Base-by-base conservation (phyloP, 441 rosid genomes). In the Erodium chrysanthum region DNA sequence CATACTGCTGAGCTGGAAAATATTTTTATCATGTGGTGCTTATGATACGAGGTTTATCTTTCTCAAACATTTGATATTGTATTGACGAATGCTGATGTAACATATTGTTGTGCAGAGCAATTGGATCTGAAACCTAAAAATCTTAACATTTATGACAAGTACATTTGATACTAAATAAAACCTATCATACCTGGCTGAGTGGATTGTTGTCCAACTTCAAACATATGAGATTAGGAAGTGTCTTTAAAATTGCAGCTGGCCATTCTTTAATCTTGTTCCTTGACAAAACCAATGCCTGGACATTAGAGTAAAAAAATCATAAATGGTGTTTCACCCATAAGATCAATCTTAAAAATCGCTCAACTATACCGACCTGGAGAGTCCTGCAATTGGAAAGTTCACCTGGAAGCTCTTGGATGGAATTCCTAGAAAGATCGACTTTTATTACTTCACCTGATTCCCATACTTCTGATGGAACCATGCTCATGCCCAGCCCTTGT, bases 141-240 rank as follows among this genome's bases (percentile, higher is more conserved):
- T 56, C 61, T 18, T 20, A 22, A 56, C 7, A 56, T 56, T 18
- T 18, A 20, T 35, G 40, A 35, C 40, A 35, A 20, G 59, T 52
- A 7, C 9, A 18, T 17, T 52, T 15, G 3, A 15, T n/a, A 48
- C n/a, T 18, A 17, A 25, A 14, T 42, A 22, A 17, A 21, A 70
- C 50, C n/a, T 70, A 10, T 25, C 48, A 70, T 82, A 93, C 98
- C 92, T 87, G 89, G 71, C 72, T 76, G 33, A 90, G 87, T 56
- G 81, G 83, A 80, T 93, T 93, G 71, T 79, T 70, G 80, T 93
- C 98, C 82, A 93, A 75, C 91, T 86, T 93, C 83, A 93, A 82
- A 75, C 92, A 86, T 23, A 76, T 69, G 72, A 93, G 96, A 64
- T 74, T 83, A 35, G 87, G 62, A 69, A 93, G 90, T 64, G 90